phyloP scores from a whole-genome alignment of 2,329 filamentous ascomycete genomes.

The Paecilomyces dactylethromorphus region DNA sequence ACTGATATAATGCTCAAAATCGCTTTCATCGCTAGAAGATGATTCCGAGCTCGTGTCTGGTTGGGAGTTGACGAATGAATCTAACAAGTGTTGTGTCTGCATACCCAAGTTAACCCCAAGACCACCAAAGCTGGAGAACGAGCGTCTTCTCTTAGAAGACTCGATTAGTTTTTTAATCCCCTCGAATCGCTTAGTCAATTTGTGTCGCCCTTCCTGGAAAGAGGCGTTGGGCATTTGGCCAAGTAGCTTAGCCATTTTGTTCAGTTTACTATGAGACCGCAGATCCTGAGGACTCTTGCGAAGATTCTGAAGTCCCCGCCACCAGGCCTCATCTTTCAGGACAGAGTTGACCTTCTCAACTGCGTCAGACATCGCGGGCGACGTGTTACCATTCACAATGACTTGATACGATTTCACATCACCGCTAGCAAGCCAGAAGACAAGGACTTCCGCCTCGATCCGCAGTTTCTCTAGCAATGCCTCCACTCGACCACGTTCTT shows the following conservation, averaged over 20 bases:
- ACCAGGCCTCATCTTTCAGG: constrained; percentile 71
- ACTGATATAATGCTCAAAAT: constrained; percentile 34
- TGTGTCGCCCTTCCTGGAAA: constrained; percentile 45
- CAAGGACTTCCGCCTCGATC: constrained; percentile 71
- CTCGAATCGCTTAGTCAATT: constrained; percentile 44
- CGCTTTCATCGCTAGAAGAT: constrained; percentile 32
- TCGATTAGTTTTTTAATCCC: constrained; percentile 58
- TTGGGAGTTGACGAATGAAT: constrained; percentile 51
- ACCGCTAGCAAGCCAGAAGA: constrained; percentile 76
- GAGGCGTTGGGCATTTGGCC: constrained; percentile 38
- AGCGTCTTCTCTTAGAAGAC: constrained; percentile 49
- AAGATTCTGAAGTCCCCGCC: constrained; percentile 62
- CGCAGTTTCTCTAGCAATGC: constrained; percentile 72
- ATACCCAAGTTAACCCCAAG: constrained; percentile 66
- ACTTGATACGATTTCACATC: constrained; percentile 65
- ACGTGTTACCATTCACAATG: constrained; percentile 64
- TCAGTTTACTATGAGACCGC: constrained; percentile 10
- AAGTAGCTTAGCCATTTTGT: constrained; percentile 24
- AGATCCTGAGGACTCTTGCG: constrained; percentile 19
- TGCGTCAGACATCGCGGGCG: constrained; percentile 46
- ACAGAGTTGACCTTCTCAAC: constrained; percentile 58
- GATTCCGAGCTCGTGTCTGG: constrained; percentile 42
- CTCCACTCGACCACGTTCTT: constrained; percentile 66
- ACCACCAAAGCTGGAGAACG: constrained; percentile 40
- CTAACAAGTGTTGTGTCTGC: constrained; percentile 64